phyloP scores from a whole-genome alignment of 257 asterid genomes.

The Solanum tarapatanum region DNA sequence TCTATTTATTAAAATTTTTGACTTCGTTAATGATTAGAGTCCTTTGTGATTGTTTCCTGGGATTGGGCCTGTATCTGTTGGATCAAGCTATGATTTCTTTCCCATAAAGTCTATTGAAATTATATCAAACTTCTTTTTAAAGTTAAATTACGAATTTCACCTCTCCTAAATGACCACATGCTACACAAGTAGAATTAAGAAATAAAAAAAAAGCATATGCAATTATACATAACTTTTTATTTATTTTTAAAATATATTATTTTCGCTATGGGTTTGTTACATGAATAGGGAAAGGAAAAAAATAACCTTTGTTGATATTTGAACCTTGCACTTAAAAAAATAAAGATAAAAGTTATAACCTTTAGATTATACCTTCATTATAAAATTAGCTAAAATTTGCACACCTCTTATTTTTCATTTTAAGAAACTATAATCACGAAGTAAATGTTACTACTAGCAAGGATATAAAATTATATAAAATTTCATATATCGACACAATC shows the following conservation, averaged over 20 bases:
- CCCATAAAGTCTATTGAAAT: too few relatives aligned
- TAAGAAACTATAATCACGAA: neutral
- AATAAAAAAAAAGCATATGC: too few relatives aligned
- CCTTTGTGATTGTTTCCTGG: neutral
- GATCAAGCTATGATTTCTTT: neutral
- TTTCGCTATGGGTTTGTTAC: too few relatives aligned
- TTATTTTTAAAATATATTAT: too few relatives aligned
- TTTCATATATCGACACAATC: neutral
- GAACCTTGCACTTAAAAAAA: neutral
- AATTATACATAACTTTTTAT: too few relatives aligned
- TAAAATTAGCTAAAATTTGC: neutral
- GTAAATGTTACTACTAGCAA: neutral
- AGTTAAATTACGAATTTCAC: too few relatives aligned
- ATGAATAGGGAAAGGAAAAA: neutral
- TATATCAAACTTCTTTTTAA: too few relatives aligned
- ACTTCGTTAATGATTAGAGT: neutral
- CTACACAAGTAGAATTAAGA: too few relatives aligned
- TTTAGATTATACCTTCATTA: neutral
- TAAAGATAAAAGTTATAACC: neutral
- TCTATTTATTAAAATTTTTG: neutral
- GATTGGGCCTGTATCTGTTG: neutral
- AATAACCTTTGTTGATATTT: neutral
- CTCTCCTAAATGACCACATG: too few relatives aligned
- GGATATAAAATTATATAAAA: neutral
- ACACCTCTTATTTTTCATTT: neutral